Base-by-base conservation (phyloP, 2,329 filamentous ascomycete genomes). In the Lachnellula subtilissima region DNA sequence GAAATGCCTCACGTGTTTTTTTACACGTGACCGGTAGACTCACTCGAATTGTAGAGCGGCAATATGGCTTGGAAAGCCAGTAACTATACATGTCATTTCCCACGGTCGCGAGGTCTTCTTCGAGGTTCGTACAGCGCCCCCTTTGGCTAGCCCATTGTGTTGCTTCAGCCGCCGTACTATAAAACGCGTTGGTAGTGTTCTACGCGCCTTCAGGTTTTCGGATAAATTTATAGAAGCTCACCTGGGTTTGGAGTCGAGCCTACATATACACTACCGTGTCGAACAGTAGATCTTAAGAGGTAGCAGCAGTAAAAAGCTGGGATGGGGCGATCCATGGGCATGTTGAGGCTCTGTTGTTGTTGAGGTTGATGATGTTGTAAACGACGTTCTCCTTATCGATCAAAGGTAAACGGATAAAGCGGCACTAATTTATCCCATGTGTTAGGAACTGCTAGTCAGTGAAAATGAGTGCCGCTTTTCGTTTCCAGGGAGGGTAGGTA, bases 221-320 rank as follows among this genome's bases (percentile, higher is more conserved):
- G 4, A 35, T 19, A 4, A 8, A 35, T 32, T 11, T 12, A 32
- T 32, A 12, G 28, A 32, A 12, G 17, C 63, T 54, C 58, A 67
- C 67, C 64, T 63, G 94, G 93, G 68, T 97, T 85, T 0, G 92
- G 92, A 1, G 94, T 97, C 45, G 90, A 96, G 52, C 94, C 94
- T 53, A 97, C 87, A 72, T 99, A 99, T 28, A 93, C 79, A 47
- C 71, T 75, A 2, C 81, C 84, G 28, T 84, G 85, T 47, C 83
- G 81, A 9, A 91, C 80, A 0, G 86, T 91, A 0, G 93, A 97
- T 19, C 92, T 87, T 37, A 97, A 82, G 15, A 97, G 82, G 71
- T 99, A 97, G 69, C 94, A 95, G 64, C 89, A 91, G 70, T 97
- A 97, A 62, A 97, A 87, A 1, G 92, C 86, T 9, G 93, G 93